Evolutionary conservation across 2,329 filamentous ascomycete species (phyloP), one percentile per base, ranked within the genome.

Genomic region (Aspergillus ibericus): DNA sequence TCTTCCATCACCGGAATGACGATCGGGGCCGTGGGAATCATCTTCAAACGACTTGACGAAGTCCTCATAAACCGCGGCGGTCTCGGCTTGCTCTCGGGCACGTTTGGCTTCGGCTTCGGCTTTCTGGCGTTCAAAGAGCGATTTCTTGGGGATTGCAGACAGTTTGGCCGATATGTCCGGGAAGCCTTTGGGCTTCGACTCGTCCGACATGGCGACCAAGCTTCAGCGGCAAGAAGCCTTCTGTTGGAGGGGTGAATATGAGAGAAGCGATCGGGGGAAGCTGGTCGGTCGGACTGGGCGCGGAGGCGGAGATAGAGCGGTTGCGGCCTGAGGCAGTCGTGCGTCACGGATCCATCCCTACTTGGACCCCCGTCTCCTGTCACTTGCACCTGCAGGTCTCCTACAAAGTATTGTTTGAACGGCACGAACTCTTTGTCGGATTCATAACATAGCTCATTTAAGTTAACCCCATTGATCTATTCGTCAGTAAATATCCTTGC

Each of bases 101-200:
- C 90, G 88, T 78, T 96, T 96, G 22, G 91, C 92, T 80, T 96
- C 92, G 57, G 90, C 91, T 73, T 96, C 92, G 59, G 91, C 91
- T 74, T 90, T 92, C 74, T 96, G 90, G 67, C 88, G 88, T 78
- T 96, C 93, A 73, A 96, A 96, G 25, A 89, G 83, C 18, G 92
- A 96, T 72, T 95, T 91, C 76, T 93, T 95, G 61, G 88, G 83
- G 0, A 91, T 87, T 50, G 91, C 91, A 56, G 89, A 85, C 52
- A 95, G 86, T 76, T 96, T 96, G 53, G 87, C 84, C 57, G 88
- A 85, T 59, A 91, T 82, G 68, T 92, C 85, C 13, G 90, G 88
- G 69, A 93, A 93, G 1, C 59, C 66, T 56, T 75, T 77, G 5
- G 65, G 55, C 61, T 76, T 78, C 9, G 63, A 58, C 10, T 77